phyloP scores from a whole-genome alignment of 2,329 filamentous ascomycete species.

The Zymoseptoria tritici region DNA sequence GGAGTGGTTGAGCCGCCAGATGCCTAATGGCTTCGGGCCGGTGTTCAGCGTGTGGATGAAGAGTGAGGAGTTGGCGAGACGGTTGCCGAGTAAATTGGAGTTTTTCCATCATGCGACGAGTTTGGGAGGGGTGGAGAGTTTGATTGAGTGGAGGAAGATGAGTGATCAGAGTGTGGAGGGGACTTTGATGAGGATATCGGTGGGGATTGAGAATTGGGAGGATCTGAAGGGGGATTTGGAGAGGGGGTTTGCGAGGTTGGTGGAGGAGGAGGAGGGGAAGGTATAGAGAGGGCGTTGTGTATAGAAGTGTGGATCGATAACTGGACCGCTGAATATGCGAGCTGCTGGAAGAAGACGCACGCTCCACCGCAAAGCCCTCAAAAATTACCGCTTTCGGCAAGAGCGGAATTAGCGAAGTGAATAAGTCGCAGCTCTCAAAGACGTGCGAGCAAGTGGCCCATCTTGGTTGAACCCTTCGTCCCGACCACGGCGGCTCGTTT shows the following conservation, averaged over 20 bases:
- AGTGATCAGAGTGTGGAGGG: constrained; percentile 66
- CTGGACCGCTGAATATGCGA: not conserved
- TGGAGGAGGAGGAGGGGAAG: constrained; percentile 7
- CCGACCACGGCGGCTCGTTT: too few relatives aligned
- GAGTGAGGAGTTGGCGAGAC: constrained; percentile 52
- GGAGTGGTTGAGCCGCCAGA: constrained; percentile 72
- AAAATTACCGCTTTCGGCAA: not conserved
- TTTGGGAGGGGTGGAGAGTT: constrained; percentile 84
- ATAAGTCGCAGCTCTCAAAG: not conserved
- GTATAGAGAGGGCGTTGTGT: not conserved
- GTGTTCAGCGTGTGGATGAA: constrained; percentile 73
- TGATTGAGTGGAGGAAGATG: constrained; percentile 96
- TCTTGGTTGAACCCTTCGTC: too few relatives aligned
- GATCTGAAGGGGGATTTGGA: constrained; percentile 72
- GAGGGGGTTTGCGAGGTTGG: constrained; percentile 55
- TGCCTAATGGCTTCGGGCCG: constrained; percentile 84
- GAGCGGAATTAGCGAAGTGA: not conserved
- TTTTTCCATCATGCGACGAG: constrained; percentile 95
- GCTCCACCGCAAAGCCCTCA: not conserved
- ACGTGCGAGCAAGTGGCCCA: not conserved
- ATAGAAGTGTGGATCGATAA: not conserved
- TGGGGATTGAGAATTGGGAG: constrained; percentile 80
- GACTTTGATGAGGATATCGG: constrained; percentile 68
- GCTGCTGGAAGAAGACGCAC: not conserved
- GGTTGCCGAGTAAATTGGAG: constrained; percentile 66